phyloP scores from a whole-genome alignment of 176 grass and related monocot species.

The Melocanna baccifera region DNA sequence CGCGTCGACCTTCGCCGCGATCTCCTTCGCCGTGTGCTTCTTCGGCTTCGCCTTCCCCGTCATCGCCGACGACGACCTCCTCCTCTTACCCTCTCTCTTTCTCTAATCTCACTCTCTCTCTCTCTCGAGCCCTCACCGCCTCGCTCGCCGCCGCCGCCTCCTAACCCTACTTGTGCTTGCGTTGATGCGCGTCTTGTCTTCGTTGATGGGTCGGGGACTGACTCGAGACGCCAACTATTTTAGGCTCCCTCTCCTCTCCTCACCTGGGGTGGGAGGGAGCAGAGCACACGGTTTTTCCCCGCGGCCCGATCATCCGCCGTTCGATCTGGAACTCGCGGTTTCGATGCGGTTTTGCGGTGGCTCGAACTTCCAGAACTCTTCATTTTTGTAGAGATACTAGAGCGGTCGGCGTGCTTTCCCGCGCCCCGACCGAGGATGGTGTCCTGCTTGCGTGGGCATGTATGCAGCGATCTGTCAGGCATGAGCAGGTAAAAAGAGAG shows the following conservation, averaged over 20 bases:
- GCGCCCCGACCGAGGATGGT: no score
- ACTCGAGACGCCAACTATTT: conserved; percentile 45
- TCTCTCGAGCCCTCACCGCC: background rate
- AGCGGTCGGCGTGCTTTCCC: no score
- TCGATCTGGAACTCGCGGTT: no score
- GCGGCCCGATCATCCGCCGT: no score
- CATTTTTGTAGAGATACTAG: no score
- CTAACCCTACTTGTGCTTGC: conserved; percentile 39
- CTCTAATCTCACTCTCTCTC: background rate
- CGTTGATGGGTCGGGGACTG: background rate
- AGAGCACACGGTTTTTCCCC: no score
- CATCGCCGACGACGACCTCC: conserved; percentile 31
- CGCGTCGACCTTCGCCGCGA: conserved; percentile 82
- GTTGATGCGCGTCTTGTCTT: background rate
- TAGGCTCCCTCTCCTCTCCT: background rate
- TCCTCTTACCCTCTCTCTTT: background rate
- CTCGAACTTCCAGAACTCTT: no score
- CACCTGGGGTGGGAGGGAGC: no score
- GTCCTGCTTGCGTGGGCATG: no score
- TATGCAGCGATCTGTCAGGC: no score
- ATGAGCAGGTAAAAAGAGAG: no score
- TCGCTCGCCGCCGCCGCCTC: background rate
- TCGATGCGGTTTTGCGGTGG: no score
- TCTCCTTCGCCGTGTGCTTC: conserved; percentile 99
- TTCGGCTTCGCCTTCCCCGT: conserved; percentile 99